Base-by-base conservation (phyloP, 805 yeast species). In the Millerago galiae region DNA sequence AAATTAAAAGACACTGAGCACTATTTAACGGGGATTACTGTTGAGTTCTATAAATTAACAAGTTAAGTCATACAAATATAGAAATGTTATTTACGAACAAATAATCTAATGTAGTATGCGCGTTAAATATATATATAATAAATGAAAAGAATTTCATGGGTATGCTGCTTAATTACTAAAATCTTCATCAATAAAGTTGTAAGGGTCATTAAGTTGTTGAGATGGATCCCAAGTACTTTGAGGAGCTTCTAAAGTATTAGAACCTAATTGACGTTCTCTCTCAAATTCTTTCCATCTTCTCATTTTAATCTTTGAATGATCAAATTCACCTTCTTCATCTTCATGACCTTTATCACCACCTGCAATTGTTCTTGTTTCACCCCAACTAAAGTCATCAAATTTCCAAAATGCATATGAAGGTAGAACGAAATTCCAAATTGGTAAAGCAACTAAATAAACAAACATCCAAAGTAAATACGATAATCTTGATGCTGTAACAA, bases 381-480 rank as follows among this genome's bases (percentile, higher is more conserved):
- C 96, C 97, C 97, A 90, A 60, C 89, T 79, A 65, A 90, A 90
- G 60, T 90, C 96, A 63, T 90, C 97, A 64, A 89, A 88, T 58
- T 88, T 88, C 97, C 97, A 90, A 61, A 72, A 89, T 0, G 96
- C 83, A 62, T 90, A 88, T 11, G 79, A 58, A 2, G 97, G 97
- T 37, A 90, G 70, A 5, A 88, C 79, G 56, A 90, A 83, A 62
- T 89, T 90, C 97, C 97, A 90, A 43, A 90, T 72, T n/a, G 96
- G 96, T 46, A 90, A 73, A 1, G 96, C 93, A 16, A 77, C 1
- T 25, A 89, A 62, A 59, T 90, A 90, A 44, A 88, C 72, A 27
- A 78, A 41, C 82, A 88, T 83, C 85, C 95, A 90, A 25, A 80
- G 42, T 38, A 90, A 54, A 58, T 88, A 89, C 24, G 79, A 74